A percentile compares a stretch with the other conserved stretches of the same genome.
These are phyloP conservation scores for Coelastrella sp. DNA, from an alignment of 139 green algal species.

Conservation along the genomic window DNA sequence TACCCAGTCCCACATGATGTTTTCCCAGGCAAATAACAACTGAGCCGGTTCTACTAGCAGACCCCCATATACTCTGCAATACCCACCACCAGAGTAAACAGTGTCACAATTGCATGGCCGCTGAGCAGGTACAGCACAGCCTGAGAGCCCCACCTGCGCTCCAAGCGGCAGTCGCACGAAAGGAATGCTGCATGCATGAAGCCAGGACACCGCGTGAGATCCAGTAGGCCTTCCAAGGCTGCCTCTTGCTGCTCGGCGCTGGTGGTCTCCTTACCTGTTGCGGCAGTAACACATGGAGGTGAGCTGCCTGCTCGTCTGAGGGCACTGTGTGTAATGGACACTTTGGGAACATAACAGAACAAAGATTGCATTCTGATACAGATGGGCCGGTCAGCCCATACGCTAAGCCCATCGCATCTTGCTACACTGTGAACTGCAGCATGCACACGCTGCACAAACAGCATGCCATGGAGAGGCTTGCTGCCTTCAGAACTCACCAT, in stretches of 20 bases:
- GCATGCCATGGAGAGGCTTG: background rate
- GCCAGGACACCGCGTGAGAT: slow-evolving; percentile 87
- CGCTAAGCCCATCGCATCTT: no score
- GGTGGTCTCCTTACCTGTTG: slow-evolving; percentile 51
- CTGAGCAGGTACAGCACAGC: background rate
- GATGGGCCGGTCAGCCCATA: no score
- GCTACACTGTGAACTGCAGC: background rate
- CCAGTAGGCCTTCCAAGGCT: slow-evolving; percentile 93
- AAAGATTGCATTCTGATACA: background rate
- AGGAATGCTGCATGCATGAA: slow-evolving; percentile 91
- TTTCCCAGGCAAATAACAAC: no score
- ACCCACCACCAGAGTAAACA: slow-evolving; percentile 33
- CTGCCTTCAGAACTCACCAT: slow-evolving; percentile 62
- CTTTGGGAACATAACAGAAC: background rate
- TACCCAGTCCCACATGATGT: no score
- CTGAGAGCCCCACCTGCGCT: slow-evolving; percentile 36
- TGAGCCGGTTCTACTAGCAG: no score
- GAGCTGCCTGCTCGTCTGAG: no score
- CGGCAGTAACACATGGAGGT: background rate
- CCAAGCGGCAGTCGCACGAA: slow-evolving; percentile 91
- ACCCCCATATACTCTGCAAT: no score
- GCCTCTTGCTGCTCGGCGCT: slow-evolving; percentile 77
- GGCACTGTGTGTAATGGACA: no score
- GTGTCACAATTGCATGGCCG: background rate
- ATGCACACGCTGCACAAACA: background rate